phyloP scores from a whole-genome alignment of 2,329 filamentous ascomycete genomes.

The Botrytis porri region DNA sequence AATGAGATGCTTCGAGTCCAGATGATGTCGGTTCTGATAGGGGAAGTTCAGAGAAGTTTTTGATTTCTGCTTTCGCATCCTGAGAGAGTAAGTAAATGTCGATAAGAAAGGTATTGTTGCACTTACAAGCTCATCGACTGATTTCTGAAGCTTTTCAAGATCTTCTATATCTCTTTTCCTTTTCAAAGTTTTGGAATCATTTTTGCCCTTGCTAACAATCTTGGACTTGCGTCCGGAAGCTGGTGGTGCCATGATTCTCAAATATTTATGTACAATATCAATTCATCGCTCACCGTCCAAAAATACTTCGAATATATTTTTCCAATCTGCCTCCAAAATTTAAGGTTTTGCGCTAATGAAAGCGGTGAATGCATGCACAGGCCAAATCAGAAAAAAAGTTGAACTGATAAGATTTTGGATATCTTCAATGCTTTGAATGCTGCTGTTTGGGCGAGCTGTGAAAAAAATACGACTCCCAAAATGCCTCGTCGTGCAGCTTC shows the following conservation, averaged over 20 bases:
- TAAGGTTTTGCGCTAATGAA: slow-evolving; percentile 24
- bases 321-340: slow-evolving; percentile 15
- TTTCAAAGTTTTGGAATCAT: slow-evolving; percentile 33
- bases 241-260: slow-evolving; percentile 32
- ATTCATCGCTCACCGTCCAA: slow-evolving; percentile 1
- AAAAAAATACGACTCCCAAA: slow-evolving; percentile 20
- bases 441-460: slow-evolving; percentile 12
- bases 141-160: slow-evolving; percentile 34
- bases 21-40: slow-evolving; percentile 75
- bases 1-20: slow-evolving; percentile 83
- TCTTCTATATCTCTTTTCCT: slow-evolving; percentile 37
- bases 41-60: slow-evolving; percentile 78
- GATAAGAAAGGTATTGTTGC: not conserved
- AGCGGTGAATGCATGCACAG: slow-evolving; percentile 6
- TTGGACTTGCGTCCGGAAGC: slow-evolving; percentile 29
- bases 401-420: slow-evolving; percentile 23
- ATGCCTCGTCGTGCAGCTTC: slow-evolving; percentile 77
- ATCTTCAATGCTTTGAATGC: not conserved
- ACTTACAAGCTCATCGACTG: slow-evolving; percentile 37
- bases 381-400: slow-evolving; percentile 19
- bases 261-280: not conserved
- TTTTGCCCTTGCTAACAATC: slow-evolving; percentile 25
- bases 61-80: slow-evolving; percentile 41
- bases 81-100: slow-evolving; percentile 25
- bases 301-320: slow-evolving; percentile 21